Evolutionary conservation across 225 moss, liverwort and hornwort genomes (phyloP).

Genomic region (Neckera pumila): DNA sequence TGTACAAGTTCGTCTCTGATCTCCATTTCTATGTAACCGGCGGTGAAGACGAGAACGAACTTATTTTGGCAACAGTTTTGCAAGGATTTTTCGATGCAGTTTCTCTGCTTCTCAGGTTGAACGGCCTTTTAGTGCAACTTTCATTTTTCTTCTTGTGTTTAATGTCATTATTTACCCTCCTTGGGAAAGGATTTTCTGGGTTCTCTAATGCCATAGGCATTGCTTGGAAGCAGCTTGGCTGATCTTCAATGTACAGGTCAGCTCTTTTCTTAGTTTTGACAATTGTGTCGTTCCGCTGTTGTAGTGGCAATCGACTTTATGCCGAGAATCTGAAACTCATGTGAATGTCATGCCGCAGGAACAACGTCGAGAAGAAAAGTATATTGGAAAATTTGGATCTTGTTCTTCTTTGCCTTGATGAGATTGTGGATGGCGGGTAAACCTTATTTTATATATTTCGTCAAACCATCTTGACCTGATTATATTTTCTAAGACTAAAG

Average conservation of each 20-base stretch:
- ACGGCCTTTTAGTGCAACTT: neutral
- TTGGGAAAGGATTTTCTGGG: neutral
- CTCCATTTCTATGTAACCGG: conserved; percentile 62
- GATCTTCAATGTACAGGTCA: neutral
- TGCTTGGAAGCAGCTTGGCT: neutral
- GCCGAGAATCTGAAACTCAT: neutral
- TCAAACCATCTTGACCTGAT: neutral
- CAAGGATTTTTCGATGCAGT: conserved; percentile 64
- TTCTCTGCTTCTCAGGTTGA: conserved; percentile 44
- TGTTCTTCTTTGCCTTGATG: conserved; percentile 60
- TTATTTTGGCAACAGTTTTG: conserved; percentile 56
- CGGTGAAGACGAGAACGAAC: conserved; percentile 58
- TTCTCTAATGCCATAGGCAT: neutral
- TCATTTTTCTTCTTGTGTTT: neutral
- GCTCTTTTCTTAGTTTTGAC: neutral
- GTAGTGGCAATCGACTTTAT: neutral
- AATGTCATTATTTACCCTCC: neutral
- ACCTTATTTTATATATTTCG: neutral
- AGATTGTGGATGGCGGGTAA: conserved; percentile 73
- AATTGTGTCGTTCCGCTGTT: neutral
- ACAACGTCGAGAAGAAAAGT: conserved; percentile 57
- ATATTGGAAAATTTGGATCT: conserved; percentile 61
- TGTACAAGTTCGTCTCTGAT: conserved; percentile 51
- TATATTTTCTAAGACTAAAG: neutral
- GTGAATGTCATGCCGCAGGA: conserved; percentile 21